Evolutionary conservation across 148 eudicot genomes (phyloP).

Genomic region (Chenopodium quinoa): DNA sequence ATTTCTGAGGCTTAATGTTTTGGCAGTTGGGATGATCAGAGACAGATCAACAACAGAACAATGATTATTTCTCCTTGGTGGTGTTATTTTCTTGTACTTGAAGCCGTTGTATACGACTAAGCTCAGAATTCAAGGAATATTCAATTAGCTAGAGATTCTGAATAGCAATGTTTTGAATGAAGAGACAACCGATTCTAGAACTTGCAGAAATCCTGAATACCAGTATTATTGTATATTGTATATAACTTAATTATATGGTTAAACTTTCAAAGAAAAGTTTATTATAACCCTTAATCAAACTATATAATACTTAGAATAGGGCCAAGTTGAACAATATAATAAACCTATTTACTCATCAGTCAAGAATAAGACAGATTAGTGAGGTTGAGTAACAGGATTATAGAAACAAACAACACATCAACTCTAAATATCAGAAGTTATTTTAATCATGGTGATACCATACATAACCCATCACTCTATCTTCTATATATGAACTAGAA

Average conservation of each 20-base stretch:
- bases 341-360: background rate
- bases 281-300: background rate
- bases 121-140: background rate
- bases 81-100: background rate
- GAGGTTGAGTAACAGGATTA: constrained; percentile 4
- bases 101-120: background rate
- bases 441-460: background rate
- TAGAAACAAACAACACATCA: background rate
- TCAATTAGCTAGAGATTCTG: background rate
- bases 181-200: constrained; percentile 8
- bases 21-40: background rate
- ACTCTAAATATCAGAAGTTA: background rate
- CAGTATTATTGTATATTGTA: background rate
- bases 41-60: background rate
- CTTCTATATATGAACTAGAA: too few species aligned
- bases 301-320: background rate
- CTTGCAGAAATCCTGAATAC: background rate
- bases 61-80: background rate
- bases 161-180: background rate
- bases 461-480: background rate
- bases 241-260: background rate
- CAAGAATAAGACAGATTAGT: background rate
- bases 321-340: constrained; percentile 7
- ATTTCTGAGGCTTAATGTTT: background rate
- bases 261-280: background rate